phyloP scores from a whole-genome alignment of 1,284 basidiomycete species.

The Limonomyces culmigenus region DNA sequence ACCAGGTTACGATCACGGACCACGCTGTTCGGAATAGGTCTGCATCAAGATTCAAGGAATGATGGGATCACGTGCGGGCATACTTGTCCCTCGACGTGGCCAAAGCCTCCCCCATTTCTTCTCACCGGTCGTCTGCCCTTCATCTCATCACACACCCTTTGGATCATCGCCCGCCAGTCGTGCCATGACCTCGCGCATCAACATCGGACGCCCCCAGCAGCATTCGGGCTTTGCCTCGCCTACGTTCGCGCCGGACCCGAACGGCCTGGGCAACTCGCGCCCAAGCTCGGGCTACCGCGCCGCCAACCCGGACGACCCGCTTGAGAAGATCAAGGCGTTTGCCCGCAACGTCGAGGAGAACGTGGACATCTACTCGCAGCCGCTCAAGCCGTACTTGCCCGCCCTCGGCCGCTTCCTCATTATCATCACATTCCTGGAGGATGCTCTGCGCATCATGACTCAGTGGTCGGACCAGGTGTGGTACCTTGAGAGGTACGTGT shows the following conservation, averaged over 20 bases:
- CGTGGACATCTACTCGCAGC: conserved; percentile 86
- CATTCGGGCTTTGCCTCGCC: conserved; percentile 19
- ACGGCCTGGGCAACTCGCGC: conserved; percentile 53
- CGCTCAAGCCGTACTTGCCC: conserved; percentile 88
- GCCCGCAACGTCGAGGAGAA: conserved; percentile 81
- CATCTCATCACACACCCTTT: conserved; percentile 6
- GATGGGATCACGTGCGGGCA: too few species aligned
- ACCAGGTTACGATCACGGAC: not conserved
- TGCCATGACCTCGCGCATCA: conserved; percentile 70
- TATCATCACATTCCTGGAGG: conserved; percentile 96
- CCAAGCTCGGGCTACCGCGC: conserved; percentile 55
- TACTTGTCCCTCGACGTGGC: not conserved
- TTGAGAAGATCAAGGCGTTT: conserved; percentile 70
- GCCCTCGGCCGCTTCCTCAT: conserved; percentile 94
- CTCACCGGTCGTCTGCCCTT: not conserved
- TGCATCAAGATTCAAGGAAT: not conserved
- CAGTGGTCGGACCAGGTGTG: conserved; percentile 96
- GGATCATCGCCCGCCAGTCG: conserved; percentile 5
- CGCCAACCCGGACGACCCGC: conserved; percentile 64
- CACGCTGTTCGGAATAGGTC: not conserved
- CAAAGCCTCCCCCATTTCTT: not conserved
- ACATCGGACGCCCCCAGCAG: conserved; percentile 55
- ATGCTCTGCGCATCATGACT: conserved; percentile 83
- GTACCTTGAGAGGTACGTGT: conserved; percentile 79
- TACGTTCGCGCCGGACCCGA: conserved; percentile 43